A percentile compares a stretch with the other conserved stretches of the same genome.
These are phyloP conservation scores for Allium sativum DNA, from an alignment of 106 monocot species.

Conservation along the genomic window DNA sequence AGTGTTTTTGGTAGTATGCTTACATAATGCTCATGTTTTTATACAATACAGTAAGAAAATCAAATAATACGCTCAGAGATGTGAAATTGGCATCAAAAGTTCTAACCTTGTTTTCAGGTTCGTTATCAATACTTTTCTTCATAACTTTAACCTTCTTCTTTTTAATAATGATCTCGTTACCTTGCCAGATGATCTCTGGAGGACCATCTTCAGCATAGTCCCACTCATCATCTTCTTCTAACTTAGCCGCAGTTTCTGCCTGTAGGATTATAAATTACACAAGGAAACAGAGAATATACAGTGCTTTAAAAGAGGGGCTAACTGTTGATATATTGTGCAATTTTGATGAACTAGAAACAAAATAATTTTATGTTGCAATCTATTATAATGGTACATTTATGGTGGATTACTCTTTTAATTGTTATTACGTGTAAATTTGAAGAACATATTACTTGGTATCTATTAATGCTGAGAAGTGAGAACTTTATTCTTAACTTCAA, in stretches of 20 bases:
- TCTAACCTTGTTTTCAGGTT: conserved; percentile 25
- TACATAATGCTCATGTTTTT: no score
- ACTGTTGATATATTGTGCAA: no score
- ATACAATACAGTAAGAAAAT: background rate
- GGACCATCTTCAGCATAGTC: conserved; percentile 80
- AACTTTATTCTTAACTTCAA: no score
- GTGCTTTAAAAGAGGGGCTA: no score
- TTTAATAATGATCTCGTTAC: conserved; percentile 89
- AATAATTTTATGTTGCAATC: no score
- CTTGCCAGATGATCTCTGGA: conserved; percentile 90
- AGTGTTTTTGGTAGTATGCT: background rate
- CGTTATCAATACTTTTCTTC: conserved; percentile 22
- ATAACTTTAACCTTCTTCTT: conserved; percentile 65
- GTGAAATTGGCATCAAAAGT: background rate
- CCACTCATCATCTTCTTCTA: conserved; percentile 47
- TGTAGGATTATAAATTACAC: background rate
- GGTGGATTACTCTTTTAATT: no score
- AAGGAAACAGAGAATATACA: no score
- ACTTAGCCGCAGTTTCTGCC: conserved; percentile 15
- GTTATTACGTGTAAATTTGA: no score
- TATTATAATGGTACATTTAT: no score
- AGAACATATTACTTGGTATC: no score
- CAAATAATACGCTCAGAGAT: background rate
- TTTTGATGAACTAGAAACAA: no score
- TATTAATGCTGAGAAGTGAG: no score